Evolutionary conservation across 345 rosid genomes (phyloP).

Genomic region (Eutrema yunnanense): DNA sequence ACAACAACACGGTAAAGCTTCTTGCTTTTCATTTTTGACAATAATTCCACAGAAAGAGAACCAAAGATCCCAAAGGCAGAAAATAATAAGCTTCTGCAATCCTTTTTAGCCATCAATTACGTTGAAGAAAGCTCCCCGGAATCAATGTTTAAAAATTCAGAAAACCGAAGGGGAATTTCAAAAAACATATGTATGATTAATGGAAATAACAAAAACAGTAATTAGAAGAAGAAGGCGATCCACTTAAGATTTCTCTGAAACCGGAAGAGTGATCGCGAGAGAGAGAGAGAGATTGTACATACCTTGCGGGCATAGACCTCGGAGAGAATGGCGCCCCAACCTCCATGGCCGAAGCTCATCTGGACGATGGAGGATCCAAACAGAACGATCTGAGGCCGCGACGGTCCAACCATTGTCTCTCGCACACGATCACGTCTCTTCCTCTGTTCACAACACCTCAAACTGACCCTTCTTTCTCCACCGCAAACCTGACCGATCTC

Average conservation of each 20-base stretch:
- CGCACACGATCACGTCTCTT: conserved; percentile 1
- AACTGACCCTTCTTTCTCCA: neutral
- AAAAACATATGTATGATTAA: neutral
- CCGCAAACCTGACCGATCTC: conserved; percentile 14
- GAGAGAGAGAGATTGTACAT: conserved; percentile 9
- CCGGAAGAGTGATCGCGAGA: neutral
- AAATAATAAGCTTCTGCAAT: neutral
- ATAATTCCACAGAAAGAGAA: neutral
- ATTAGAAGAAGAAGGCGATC: neutral
- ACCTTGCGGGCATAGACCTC: conserved; percentile 95
- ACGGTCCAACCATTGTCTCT: conserved; percentile 68
- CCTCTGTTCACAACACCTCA: conserved; percentile 1
- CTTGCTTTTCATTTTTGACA: neutral
- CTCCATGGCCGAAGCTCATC: conserved; percentile 80
- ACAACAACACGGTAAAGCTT: neutral
- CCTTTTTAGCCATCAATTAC: neutral
- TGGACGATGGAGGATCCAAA: conserved; percentile 98
- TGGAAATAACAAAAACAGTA: neutral
- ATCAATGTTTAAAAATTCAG: neutral
- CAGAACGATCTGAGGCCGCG: conserved; percentile 84
- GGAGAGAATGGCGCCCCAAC: conserved; percentile 91
- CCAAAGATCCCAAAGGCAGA: neutral
- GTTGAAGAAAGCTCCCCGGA: neutral
- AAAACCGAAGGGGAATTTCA: neutral
- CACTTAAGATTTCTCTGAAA: neutral